Base-by-base conservation (phyloP, 495 filamentous ascomycete genomes). In the Copromyces sp. region DNA sequence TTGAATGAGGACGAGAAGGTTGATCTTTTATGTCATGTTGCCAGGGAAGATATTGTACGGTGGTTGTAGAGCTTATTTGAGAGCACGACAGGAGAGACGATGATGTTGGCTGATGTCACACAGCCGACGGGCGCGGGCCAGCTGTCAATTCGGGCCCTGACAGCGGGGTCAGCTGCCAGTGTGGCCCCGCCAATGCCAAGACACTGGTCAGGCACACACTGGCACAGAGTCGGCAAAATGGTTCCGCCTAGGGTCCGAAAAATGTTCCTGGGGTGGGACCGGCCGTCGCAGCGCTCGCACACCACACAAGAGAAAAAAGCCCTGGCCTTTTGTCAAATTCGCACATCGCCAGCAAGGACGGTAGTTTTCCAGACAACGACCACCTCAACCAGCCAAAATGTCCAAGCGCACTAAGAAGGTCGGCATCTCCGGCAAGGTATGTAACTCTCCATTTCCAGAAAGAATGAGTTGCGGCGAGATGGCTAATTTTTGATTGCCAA, bases 401-500 rank as follows among this genome's bases (percentile, higher is more conserved):
- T 95, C 94, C 80, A 97, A 97, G 88, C 90, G 94, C 86, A 97
- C 94, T 71, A 97, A 97, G 92, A 97, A 97, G 92, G 94, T 97
- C 92, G 93, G 94, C 80, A 86, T 89, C 77, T 89, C 87, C 87
- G 88, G 87, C 82, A 86, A 79, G 77, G 84, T 84, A 80, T 70
- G 75, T 78, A 68, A 76, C 20, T 70, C 39, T 42, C 71, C n/a
- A 14, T 29, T 45, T 24, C 40, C 40, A 37, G 5, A 2, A 69
- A 65, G 61, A 69, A 41, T 41, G 69, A 3, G 53, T 61, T 61
- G 53, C 53, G 53, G 53, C 53, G 53, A 61, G 53, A 29, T 68
- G 71, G 45, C 68, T 65, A 69, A 59, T 39, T 40, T 70, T 74
- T 77, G 71, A 76, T 74, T 2, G n/a, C 38, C 8, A 17, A 80